These are phyloP conservation scores for Talaromyces wortmannii DNA, from an alignment of 495 filamentous ascomycete genomes.

Conservation along the genomic window DNA sequence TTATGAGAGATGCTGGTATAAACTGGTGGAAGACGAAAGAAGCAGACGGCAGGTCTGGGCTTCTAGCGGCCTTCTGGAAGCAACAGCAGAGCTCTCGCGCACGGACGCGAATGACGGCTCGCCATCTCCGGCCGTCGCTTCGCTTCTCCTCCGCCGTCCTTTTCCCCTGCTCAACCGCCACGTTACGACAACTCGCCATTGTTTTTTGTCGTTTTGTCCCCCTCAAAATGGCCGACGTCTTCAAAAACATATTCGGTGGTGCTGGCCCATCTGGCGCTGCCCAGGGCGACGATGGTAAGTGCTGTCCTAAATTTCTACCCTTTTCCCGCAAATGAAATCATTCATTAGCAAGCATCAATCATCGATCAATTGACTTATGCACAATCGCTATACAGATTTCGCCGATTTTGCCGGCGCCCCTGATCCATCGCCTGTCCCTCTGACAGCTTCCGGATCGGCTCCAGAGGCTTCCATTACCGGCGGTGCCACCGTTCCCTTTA, in stretches of 20 bases:
- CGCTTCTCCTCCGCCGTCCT: not conserved
- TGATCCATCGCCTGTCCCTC: conserved; percentile 48
- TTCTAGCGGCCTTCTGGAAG: not conserved
- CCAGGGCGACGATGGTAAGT: conserved; percentile 56
- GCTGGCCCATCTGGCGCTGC: conserved; percentile 44
- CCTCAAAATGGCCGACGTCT: conserved; percentile 55
- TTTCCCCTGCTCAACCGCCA: not conserved
- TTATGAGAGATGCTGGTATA: no score
- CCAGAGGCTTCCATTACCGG: conserved; percentile 43
- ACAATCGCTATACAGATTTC: conserved; percentile 50
- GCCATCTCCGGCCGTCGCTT: not conserved
- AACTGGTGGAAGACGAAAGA: no score
- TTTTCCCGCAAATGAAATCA: not conserved
- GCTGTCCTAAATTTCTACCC: not conserved
- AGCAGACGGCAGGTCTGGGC: not conserved
- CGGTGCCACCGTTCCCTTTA: conserved; percentile 53
- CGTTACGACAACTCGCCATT: not conserved
- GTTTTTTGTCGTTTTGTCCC: conserved; percentile 8
- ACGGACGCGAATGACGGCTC: not conserved
- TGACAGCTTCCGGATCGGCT: conserved; percentile 23
- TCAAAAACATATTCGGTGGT: conserved; percentile 64
- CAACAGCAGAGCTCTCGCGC: not conserved
- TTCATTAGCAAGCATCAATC: not conserved
- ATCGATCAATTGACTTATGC: not conserved
- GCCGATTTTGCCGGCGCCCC: conserved; percentile 70